Base-by-base conservation (phyloP, 2,329 filamentous ascomycete species). In the Beauveria asiatica region DNA sequence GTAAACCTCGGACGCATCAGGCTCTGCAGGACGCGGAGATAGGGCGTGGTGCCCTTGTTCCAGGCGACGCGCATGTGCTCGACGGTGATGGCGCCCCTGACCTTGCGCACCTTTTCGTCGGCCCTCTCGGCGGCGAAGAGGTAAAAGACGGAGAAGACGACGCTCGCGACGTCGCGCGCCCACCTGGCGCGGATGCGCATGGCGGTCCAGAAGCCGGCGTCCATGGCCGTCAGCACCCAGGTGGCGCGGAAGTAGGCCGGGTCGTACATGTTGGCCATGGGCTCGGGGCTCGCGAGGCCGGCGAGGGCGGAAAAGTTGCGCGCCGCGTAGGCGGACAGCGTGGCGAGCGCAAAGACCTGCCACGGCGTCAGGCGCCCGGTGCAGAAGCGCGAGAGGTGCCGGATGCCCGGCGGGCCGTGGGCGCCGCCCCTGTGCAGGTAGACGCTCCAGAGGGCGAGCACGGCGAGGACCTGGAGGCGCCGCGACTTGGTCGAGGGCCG, bases 131-230 rank as follows among this genome's bases (percentile, higher is more conserved):
- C 92, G 16, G 92, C 91, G 58, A 97, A 83, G 64, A 99, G 80
- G 72, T 99, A 99, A 74, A 96, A 99, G 11, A 88, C 70, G 0
- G 90, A 90, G 73, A 97, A 97, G 51, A 90, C 78, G 21, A 97
- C 80, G 70, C 90, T 92, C 10, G 89, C 84, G 16, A 96, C 70
- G 70, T 97, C 92, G 44, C 92, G 82, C 46, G 96, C 66, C 84
- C 89, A 92, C 67, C 89, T 92, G 57, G 71, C 72, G 52, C 83
- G 84, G 64, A 99, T 92, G 68, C 86, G 88, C 94, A 99, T 99
- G 39, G 94, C 94, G 0, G 92, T 96, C 94, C 94, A 99, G 73
- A 97, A 99, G 1, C 94, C 94, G 6, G 94, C 94, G 68, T 99
- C 94, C 62, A 99, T 76, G 0, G 92, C 94, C 0, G 94, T 99